phyloP scores from a whole-genome alignment of 768 basidiomycete genomes.

The Mycena rosella region DNA sequence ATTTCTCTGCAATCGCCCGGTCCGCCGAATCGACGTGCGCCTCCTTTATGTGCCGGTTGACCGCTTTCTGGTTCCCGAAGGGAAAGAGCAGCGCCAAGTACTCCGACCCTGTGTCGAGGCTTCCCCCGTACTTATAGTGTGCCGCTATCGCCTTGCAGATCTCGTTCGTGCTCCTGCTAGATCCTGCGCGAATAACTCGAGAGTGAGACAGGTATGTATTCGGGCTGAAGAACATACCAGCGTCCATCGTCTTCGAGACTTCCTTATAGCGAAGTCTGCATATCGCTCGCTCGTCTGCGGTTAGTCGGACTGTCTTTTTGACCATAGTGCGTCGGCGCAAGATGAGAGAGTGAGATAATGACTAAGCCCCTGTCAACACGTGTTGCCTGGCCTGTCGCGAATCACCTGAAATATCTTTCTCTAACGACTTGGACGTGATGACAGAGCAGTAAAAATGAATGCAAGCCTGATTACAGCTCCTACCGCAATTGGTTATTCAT shows the following conservation, averaged over 20 bases:
- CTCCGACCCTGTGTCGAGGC: slow-evolving; percentile 9
- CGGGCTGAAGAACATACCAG: slow-evolving; percentile 3
- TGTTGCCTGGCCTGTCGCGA: neutral
- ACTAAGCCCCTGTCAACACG: neutral
- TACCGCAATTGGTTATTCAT: no score
- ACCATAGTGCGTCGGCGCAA: neutral
- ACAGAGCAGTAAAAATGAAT: no score
- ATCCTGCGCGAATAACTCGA: neutral
- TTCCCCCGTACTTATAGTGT: neutral
- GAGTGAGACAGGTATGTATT: no score
- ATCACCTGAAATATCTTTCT: neutral
- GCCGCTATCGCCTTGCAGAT: slow-evolving; percentile 19
- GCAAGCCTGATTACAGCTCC: no score
- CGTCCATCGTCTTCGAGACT: neutral
- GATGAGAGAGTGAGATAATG: neutral
- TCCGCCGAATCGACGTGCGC: slow-evolving; percentile 6
- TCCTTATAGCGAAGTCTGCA: slow-evolving; percentile 16
- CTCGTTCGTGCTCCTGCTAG: neutral
- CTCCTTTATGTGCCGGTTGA: slow-evolving; percentile 12
- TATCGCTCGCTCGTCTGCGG: slow-evolving; percentile 19
- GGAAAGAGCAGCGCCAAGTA: slow-evolving; percentile 21
- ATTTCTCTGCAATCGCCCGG: slow-evolving; percentile 8
- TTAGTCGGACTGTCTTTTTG: slow-evolving; percentile 16
- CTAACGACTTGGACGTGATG: no score
- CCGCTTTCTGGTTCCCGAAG: slow-evolving; percentile 15